Percentiles rank a stretch among this genome's conserved stretches.
These are phyloP conservation scores for Ascochyta koolunga DNA, from an alignment of 2,329 filamentous ascomycete genomes.

Conservation along the genomic window DNA sequence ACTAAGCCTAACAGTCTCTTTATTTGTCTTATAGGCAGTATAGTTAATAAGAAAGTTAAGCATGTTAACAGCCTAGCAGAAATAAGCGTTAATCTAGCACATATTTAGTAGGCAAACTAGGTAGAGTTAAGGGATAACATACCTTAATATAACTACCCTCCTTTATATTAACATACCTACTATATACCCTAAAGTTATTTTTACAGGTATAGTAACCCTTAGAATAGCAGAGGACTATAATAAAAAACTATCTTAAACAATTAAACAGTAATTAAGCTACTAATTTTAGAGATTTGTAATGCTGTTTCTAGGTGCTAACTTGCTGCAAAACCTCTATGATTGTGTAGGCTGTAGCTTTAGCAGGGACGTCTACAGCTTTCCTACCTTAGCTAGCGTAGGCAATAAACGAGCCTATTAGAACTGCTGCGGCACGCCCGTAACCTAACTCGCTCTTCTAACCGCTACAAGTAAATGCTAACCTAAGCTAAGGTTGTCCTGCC, in stretches of 20 bases:
- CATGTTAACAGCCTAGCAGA: no score
- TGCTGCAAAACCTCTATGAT: constrained; percentile 26
- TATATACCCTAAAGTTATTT: no score
- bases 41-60: no score
- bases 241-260: constrained; percentile 25
- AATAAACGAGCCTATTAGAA: background rate
- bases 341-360: constrained; percentile 6
- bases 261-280: constrained; percentile 20
- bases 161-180: no score
- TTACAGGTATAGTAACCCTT: no score
- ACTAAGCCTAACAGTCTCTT: no score
- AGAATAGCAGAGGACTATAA: no score
- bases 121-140: no score
- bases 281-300: constrained; percentile 18
- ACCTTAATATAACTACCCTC: no score
- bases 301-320: constrained; percentile 23
- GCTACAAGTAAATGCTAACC: constrained; percentile 5
- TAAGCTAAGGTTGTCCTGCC: background rate
- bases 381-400: constrained; percentile 21
- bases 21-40: no score
- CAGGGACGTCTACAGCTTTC: constrained; percentile 18
- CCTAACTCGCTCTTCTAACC: background rate
- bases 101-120: no score
- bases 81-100: no score
- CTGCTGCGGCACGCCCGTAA: background rate